Base-by-base conservation (phyloP, 2,329 filamentous ascomycete species). In the Sordariomycetes sp. region DNA sequence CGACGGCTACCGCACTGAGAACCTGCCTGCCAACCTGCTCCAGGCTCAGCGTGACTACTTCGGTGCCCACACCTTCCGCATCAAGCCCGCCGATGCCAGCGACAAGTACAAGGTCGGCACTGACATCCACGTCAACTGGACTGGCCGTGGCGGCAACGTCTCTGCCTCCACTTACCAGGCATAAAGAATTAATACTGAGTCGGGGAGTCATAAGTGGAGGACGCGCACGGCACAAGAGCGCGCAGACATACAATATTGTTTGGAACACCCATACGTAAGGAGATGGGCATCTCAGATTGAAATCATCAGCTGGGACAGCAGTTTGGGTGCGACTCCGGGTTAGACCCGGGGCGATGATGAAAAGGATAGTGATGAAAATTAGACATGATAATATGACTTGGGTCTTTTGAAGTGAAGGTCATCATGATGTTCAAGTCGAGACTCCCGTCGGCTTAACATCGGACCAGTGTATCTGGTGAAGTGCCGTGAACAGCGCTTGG, bases 11-110 rank as follows among this genome's bases (percentile, higher is more conserved):
- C 84, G 92, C 63, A 88, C 90, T 62, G 86, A 90, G 75, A 80
- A 96, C 61, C 79, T 98, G 49, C 92, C 92, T 41, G 92, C 92
- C 73, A 98, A 96, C 77, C 75, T 98, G 45, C 79, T 98, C 55
- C 92, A 98, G 73, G 92, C 90, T 38, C 92, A 98, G 77, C 85
- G 92, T 72, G 92, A 98, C 65, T 98, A 96, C 85, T 98, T 98
- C 59, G 92, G 92, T 62, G 85, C 85, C 45, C 85, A 92, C 73
- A 92, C 85, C 47, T 92, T 92, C 80, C 70, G 70, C 53, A 76
- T 92, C 68, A 90, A 92, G 81, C 82, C 85, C 41, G 83, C 90
- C 68, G 55, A 50, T 46, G 83, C 83, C 50, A 82, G 54, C 61
- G 77, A 70, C 38, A 87, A 86, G 68, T 94, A 93, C 72, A 82